These are phyloP conservation scores for Teratosphaeria gauchensis DNA, from an alignment of 2,329 filamentous ascomycete genomes.

Conservation along the genomic window DNA sequence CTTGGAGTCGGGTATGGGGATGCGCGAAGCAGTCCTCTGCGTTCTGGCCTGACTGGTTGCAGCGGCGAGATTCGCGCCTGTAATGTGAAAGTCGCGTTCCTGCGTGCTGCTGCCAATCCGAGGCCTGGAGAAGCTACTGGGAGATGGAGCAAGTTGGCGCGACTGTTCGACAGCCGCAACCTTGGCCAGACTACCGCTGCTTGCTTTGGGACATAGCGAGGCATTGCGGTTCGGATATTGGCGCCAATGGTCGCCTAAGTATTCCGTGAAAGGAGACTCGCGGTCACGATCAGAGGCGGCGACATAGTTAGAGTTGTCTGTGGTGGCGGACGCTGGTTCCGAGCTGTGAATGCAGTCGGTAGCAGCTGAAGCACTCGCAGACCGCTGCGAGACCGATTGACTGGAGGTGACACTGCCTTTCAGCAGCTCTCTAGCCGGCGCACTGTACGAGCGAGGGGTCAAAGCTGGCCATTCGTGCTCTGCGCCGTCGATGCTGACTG, in stretches of 20 bases:
- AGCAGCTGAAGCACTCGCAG: background rate
- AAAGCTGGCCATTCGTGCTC: constrained; percentile 15
- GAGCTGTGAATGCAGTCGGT: background rate
- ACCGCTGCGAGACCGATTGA: background rate
- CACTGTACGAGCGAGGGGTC: constrained; percentile 7
- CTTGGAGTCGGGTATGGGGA: constrained; percentile 18
- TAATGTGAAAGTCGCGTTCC: background rate
- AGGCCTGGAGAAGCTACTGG: constrained; percentile 20
- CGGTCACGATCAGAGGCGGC: background rate
- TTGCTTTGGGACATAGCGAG: background rate
- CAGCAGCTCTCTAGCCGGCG: background rate
- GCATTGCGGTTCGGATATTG: background rate
- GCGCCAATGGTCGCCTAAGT: background rate
- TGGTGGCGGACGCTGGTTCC: background rate
- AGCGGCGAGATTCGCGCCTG: background rate
- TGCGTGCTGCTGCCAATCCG: constrained; percentile 6
- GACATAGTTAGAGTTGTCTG: background rate
- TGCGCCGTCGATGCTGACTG: constrained; percentile 4
- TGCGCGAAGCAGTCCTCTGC: constrained; percentile 17
- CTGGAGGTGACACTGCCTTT: background rate
- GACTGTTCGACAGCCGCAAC: constrained; percentile 3
- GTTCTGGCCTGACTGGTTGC: background rate
- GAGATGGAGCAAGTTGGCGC: constrained; percentile 14
- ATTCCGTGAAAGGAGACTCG: background rate
- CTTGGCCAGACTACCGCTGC: background rate